phyloP scores from a whole-genome alignment of 2,329 filamentous ascomycete species.

The Alternaria atra region DNA sequence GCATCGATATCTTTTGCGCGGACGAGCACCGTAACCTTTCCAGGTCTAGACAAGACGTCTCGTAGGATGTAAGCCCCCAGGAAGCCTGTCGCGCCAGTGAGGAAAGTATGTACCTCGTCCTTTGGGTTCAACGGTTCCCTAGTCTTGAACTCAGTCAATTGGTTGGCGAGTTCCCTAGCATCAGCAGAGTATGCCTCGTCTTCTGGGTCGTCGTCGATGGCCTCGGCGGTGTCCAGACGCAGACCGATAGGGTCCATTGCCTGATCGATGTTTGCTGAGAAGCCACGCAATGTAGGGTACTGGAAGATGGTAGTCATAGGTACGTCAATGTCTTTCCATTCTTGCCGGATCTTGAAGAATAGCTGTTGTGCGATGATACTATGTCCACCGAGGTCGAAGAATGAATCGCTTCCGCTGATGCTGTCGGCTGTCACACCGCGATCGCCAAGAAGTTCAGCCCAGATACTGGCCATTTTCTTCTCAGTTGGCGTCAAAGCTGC shows the following conservation, averaged over 20 bases:
- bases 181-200: constrained; percentile 64
- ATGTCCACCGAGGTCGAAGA: constrained; percentile 84
- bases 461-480: constrained; percentile 73
- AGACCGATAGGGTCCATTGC: constrained; percentile 60
- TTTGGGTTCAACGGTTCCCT: constrained; percentile 53
- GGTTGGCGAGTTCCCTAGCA: constrained; percentile 59
- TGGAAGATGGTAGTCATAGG: constrained; percentile 76
- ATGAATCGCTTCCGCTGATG: constrained; percentile 69
- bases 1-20: constrained; percentile 70
- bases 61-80: constrained; percentile 81
- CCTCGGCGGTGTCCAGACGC: constrained; percentile 52
- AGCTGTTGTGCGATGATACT: constrained; percentile 83
- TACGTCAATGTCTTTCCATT: constrained; percentile 70
- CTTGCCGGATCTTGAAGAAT: constrained; percentile 72
- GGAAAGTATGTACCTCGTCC: constrained; percentile 69
- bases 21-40: constrained; percentile 78
- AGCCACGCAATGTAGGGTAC: constrained; percentile 68
- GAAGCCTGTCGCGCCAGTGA: constrained; percentile 92
- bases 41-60: constrained; percentile 73
- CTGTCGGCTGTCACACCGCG: constrained; percentile 72
- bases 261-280: constrained; percentile 63
- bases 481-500: constrained; percentile 67
- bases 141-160: constrained; percentile 55
- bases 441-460: constrained; percentile 72
- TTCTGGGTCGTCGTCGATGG: constrained; percentile 57